Evolutionary conservation across 108 stramenopile species (phyloP).

Genomic region (Nitzschia palea): DNA sequence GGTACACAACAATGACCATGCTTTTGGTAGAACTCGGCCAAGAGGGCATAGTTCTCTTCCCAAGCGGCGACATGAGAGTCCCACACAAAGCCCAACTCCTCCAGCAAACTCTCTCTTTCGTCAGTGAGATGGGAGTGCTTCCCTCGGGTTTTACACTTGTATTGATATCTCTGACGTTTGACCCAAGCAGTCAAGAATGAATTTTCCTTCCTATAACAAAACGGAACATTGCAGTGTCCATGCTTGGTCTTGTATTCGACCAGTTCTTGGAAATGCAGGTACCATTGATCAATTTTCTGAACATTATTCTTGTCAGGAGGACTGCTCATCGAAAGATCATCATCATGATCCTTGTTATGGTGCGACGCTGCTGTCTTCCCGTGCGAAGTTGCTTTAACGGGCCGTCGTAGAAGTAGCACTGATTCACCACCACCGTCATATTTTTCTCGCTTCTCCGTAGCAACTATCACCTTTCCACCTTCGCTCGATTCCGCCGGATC

Average conservation of each 20-base stretch:
- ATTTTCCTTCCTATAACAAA: constrained; percentile 2
- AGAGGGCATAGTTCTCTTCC: constrained; percentile 23
- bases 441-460: too few species aligned
- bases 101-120: constrained; percentile 3
- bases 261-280: constrained; percentile 39
- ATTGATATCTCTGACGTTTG: constrained; percentile 23
- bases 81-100: constrained; percentile 23
- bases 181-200: constrained; percentile 27
- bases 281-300: constrained; percentile 23
- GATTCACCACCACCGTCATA: too few species aligned
- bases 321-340: too few species aligned
- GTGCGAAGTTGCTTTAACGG: too few species aligned
- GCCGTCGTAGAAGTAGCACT: too few species aligned
- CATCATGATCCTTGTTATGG: too few species aligned
- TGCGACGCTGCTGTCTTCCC: too few species aligned
- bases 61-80: constrained; percentile 26
- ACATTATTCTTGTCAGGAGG: too few species aligned
- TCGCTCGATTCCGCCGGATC: too few species aligned
- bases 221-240: constrained; percentile 40
- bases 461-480: too few species aligned
- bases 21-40: constrained; percentile 7
- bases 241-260: constrained; percentile 26
- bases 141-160: neutral
- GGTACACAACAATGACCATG: constrained; percentile 36
- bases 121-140: constrained; percentile 10